Conservation (phyloP, 805 yeast species). For the Spathaspora gorwiae region DNA sequence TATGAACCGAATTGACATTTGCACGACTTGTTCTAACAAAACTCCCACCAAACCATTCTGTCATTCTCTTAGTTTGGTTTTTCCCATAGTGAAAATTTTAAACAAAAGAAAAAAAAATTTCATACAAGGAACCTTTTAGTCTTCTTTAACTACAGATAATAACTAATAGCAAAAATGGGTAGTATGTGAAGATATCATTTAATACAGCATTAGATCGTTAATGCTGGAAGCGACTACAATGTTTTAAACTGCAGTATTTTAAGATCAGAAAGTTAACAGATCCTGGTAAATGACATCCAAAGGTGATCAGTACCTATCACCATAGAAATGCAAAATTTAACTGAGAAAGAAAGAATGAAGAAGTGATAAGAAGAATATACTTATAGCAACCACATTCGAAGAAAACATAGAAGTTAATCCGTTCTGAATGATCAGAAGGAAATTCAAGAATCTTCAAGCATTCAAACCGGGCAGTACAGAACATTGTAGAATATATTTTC, state of each 20-base stretch:
- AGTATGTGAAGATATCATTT: constrained; percentile 50
- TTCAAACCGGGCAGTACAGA: neutral
- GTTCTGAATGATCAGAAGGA: too few relatives aligned
- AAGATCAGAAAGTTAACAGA: too few relatives aligned
- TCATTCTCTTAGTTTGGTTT: neutral
- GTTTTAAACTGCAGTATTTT: neutral
- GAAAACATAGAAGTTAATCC: too few relatives aligned
- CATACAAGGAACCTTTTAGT: constrained; percentile 1
- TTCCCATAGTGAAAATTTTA: constrained; percentile 15
- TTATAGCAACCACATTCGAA: too few relatives aligned
- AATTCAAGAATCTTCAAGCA: too few relatives aligned
- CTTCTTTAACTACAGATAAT: constrained; percentile 11
- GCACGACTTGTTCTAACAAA: neutral
- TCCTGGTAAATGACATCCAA: too few relatives aligned
- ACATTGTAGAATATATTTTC: neutral
- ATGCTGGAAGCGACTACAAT: neutral
- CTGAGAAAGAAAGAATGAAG: too few relatives aligned
- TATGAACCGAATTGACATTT: too few relatives aligned
- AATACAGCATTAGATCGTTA: neutral
- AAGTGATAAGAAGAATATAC: too few relatives aligned
- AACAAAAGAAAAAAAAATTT: constrained; percentile 1
- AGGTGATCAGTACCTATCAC: too few relatives aligned
- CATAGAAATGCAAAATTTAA: too few relatives aligned
- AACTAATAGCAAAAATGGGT: constrained; percentile 50
- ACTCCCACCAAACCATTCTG: too few relatives aligned